These are phyloP conservation scores for Metschnikowia orientalis DNA, from an alignment of 805 yeast genomes.

Conservation along the genomic window DNA sequence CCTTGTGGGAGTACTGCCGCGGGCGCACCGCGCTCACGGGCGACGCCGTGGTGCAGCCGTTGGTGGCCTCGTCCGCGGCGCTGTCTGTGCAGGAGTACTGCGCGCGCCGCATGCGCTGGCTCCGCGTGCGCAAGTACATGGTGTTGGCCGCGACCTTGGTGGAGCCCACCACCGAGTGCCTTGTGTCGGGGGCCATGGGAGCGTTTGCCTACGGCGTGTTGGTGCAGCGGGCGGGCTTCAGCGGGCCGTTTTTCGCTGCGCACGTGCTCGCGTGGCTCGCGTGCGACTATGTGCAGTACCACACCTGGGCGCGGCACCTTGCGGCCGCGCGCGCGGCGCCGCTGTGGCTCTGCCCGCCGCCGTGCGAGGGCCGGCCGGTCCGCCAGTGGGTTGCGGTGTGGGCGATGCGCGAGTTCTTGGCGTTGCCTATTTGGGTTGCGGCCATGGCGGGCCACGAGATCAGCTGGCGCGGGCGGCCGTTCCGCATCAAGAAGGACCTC, in stretches of 20 bases:
- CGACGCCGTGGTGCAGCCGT: slow-evolving; percentile 76
- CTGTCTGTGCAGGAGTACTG: slow-evolving; percentile 52
- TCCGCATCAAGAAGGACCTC: slow-evolving; percentile 64
- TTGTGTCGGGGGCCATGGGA: slow-evolving; percentile 66
- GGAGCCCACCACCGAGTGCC: slow-evolving; percentile 82
- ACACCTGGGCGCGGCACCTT: slow-evolving; percentile 34
- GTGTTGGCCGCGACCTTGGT: slow-evolving; percentile 77
- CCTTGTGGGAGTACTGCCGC: slow-evolving; percentile 63
- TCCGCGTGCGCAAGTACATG: slow-evolving; percentile 83
- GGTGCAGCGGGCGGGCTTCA: slow-evolving; percentile 28
- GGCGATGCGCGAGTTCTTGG: slow-evolving; percentile 66
- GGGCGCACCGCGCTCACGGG: slow-evolving; percentile 76
- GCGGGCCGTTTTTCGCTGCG: slow-evolving; percentile 35
- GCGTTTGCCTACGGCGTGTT: slow-evolving; percentile 51
- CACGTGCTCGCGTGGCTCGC: slow-evolving; percentile 62
- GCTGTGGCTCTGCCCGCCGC: slow-evolving; percentile 15
- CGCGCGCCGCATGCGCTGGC: slow-evolving; percentile 73
- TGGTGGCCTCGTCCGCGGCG: slow-evolving; percentile 31
- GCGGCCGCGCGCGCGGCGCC: slow-evolving; percentile 5
- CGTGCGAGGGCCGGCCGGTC: slow-evolving; percentile 16
- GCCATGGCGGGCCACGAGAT: slow-evolving; percentile 76
- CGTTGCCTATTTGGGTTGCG: slow-evolving; percentile 76
- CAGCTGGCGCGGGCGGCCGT: slow-evolving; percentile 78
- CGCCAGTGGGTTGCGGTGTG: slow-evolving; percentile 42
- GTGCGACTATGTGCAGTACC: slow-evolving; percentile 59